A percentile compares a stretch with the other conserved stretches of the same genome.
These are phyloP conservation scores for Isatis lusitanica DNA, from an alignment of 441 rosid species.

Conservation along the genomic window DNA sequence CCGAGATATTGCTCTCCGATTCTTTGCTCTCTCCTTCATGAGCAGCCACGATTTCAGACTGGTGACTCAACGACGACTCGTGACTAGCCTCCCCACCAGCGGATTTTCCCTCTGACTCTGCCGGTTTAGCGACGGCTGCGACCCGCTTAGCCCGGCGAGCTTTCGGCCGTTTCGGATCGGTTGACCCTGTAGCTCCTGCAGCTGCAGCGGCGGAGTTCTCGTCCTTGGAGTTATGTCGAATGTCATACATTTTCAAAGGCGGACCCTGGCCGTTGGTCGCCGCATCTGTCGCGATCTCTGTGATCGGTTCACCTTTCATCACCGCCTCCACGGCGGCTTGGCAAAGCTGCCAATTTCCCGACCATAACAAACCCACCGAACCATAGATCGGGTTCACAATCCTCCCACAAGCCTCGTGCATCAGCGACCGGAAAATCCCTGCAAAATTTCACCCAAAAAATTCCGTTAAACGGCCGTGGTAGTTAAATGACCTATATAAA, in stretches of 20 bases:
- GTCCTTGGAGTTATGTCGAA: conserved; percentile 77
- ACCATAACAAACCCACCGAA: conserved; percentile 72
- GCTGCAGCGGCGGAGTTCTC: conserved; percentile 44
- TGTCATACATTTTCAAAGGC: conserved; percentile 78
- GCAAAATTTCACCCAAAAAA: conserved; percentile 8
- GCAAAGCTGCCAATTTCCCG: conserved; percentile 74
- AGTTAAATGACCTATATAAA: neutral
- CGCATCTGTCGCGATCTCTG: conserved; percentile 63
- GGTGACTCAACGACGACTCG: conserved; percentile 44
- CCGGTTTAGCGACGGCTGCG: neutral
- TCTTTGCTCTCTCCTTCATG: conserved; percentile 55
- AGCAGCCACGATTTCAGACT: conserved; percentile 32
- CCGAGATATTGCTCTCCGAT: conserved; percentile 40
- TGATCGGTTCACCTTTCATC: conserved; percentile 59
- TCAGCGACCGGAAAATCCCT: conserved; percentile 69
- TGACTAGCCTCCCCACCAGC: conserved; percentile 55
- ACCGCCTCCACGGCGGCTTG: conserved; percentile 71
- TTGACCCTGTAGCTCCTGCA: neutral
- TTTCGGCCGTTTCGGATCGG: conserved; percentile 47
- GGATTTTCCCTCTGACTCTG: conserved; percentile 18
- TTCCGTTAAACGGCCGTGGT: neutral
- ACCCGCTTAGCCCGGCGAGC: conserved; percentile 59
- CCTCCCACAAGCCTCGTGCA: conserved; percentile 78
- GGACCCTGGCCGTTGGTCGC: conserved; percentile 71
- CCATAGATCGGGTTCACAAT: conserved; percentile 78